Conservation (phyloP, 2,329 filamentous ascomycete genomes). For the Cladophialophora yegresii region DNA sequence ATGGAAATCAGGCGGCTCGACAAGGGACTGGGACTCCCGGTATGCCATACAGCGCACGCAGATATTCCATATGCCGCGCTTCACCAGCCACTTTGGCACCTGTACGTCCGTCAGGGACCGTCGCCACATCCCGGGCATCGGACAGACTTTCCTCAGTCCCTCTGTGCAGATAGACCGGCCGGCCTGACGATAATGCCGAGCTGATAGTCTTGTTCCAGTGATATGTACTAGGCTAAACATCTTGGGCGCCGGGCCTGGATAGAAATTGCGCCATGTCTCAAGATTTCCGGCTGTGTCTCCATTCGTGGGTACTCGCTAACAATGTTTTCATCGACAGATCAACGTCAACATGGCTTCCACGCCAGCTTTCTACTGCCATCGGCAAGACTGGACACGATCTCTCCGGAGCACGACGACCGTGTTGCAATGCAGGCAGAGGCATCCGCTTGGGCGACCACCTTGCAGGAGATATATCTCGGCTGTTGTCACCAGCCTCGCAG, state of each 20-base stretch:
- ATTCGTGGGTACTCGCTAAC: not conserved
- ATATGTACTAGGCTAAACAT: not conserved
- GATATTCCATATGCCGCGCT: not conserved
- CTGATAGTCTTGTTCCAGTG: not conserved
- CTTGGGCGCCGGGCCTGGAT: not conserved
- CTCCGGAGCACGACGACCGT: not conserved
- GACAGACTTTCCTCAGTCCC: not conserved
- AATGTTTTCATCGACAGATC: not conserved
- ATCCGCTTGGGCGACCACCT: not conserved
- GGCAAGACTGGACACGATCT: not conserved
- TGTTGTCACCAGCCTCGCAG: not conserved
- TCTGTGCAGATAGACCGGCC: not conserved
- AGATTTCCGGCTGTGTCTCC: not conserved
- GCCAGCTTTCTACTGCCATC: not conserved
- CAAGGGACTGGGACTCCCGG: not conserved
- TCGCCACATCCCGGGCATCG: too few species aligned
- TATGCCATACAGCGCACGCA: not conserved
- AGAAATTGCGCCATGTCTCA: not conserved
- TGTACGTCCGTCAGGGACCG: not conserved
- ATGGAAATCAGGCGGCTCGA: not conserved
- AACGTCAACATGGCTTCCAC: not conserved
- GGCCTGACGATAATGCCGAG: not conserved
- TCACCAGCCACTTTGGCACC: not conserved
- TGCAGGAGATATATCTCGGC: slow-evolving; percentile 1
- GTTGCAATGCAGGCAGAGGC: not conserved